A percentile compares a stretch with the other conserved stretches of the same genome.
Conservation (phyloP, 2,329 filamentous ascomycete species). For the Aspergillus sp. region DNA sequence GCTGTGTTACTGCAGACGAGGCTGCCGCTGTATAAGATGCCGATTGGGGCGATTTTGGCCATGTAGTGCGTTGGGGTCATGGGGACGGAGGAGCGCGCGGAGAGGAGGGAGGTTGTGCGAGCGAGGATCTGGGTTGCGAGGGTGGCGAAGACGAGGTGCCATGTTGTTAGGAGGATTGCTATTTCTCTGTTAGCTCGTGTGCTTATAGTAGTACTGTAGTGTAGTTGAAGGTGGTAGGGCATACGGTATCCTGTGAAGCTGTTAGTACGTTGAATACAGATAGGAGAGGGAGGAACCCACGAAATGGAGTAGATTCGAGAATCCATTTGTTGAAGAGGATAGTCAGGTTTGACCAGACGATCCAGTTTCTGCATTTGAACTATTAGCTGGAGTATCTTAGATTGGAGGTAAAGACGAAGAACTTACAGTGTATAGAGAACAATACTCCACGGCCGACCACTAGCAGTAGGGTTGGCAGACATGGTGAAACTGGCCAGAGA, state of each 20-base stretch:
- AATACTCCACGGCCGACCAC: slow-evolving; percentile 11
- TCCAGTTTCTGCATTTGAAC: slow-evolving; percentile 15
- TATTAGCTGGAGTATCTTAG: not conserved
- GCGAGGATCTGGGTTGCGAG: slow-evolving; percentile 89
- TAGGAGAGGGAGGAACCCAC: slow-evolving; percentile 49
- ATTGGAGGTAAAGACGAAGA: not conserved
- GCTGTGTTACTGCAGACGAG: slow-evolving; percentile 94
- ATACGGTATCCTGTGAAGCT: slow-evolving; percentile 16
- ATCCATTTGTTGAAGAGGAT: slow-evolving; percentile 99
- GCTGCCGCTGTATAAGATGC: slow-evolving; percentile 88
- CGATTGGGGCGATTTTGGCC: slow-evolving; percentile 88
- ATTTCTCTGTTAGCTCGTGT: not conserved
- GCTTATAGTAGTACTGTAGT: not conserved
- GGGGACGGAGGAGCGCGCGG: slow-evolving; percentile 87
- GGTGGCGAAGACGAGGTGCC: slow-evolving; percentile 87
- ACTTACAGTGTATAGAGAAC: not conserved
- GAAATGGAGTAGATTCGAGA: slow-evolving; percentile 76
- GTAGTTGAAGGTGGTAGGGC: not conserved
- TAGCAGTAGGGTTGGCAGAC: not conserved
- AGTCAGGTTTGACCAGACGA: slow-evolving; percentile 24
- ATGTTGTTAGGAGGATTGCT: slow-evolving; percentile 75
- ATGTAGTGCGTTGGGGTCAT: slow-evolving; percentile 91
- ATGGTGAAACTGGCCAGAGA: not conserved
- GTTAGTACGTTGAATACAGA: slow-evolving; percentile 1
- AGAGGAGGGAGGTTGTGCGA: slow-evolving; percentile 79